These are phyloP conservation scores for Lippia alba DNA, from an alignment of 305 asterid genomes.

Conservation along the genomic window DNA sequence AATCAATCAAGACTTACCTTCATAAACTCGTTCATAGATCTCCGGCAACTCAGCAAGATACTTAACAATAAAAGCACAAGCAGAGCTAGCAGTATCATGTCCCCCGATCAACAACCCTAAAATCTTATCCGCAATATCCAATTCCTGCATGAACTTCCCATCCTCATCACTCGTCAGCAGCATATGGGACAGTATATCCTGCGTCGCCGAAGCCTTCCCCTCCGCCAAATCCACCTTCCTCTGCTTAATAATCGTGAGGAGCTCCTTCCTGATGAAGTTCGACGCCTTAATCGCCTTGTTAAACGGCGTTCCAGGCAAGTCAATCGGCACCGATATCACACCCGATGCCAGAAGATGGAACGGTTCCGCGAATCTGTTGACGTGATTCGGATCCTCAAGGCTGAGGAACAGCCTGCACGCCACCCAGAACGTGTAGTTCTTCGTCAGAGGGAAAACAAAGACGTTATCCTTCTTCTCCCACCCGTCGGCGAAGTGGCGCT, in stretches of 20 bases:
- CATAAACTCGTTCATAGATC: conserved; percentile 63
- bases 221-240: conserved; percentile 61
- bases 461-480: conserved; percentile 65
- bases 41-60: conserved; percentile 76
- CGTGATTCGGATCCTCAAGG: conserved; percentile 70
- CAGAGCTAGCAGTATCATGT: conserved; percentile 87
- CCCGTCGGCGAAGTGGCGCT: conserved; percentile 53
- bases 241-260: conserved; percentile 54
- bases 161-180: conserved; percentile 59
- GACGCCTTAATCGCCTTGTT: conserved; percentile 68
- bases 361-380: conserved; percentile 54
- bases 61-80: conserved; percentile 74
- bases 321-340: conserved; percentile 64
- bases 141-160: conserved; percentile 70
- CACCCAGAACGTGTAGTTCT: conserved; percentile 73
- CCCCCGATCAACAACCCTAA: conserved; percentile 82
- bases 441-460: conserved; percentile 57
- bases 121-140: conserved; percentile 71
- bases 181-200: conserved; percentile 82
- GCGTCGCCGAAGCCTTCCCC: conserved; percentile 55
- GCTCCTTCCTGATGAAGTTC: conserved; percentile 52
- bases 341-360: conserved; percentile 63
- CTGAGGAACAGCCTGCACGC: conserved; percentile 67
- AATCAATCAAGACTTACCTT: conserved; percentile 40
- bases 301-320: conserved; percentile 79